These are phyloP conservation scores for Cladophialophora carrionii DNA, from an alignment of 2,329 filamentous ascomycete species.

Conservation along the genomic window DNA sequence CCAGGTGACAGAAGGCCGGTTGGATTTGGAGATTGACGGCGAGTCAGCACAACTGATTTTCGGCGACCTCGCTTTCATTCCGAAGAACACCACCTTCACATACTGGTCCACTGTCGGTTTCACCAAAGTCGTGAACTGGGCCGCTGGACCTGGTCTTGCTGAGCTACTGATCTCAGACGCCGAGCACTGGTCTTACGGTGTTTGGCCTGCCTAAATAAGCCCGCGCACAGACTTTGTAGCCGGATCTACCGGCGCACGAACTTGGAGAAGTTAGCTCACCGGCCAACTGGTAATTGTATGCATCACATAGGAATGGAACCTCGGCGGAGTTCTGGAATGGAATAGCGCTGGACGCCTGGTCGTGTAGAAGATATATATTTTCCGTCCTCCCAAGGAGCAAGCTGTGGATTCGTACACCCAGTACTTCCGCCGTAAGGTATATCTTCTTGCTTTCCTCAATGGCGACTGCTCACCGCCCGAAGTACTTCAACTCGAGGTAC, in stretches of 20 bases:
- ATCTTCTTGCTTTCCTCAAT: not conserved
- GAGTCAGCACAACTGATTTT: conserved; percentile 30
- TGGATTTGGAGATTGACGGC: conserved; percentile 28
- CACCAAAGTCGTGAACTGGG: conserved; percentile 31
- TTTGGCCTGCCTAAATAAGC: conserved; percentile 26
- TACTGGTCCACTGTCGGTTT: conserved; percentile 33
- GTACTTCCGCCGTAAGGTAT: no score
- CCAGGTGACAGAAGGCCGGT: conserved; percentile 32
- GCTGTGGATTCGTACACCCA: not conserved
- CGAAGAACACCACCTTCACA: conserved; percentile 26
- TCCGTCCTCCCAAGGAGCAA: not conserved
- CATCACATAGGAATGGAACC: not conserved
- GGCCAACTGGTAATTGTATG: no score
- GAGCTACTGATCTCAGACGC: conserved; percentile 25
- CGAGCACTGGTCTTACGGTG: conserved; percentile 23
- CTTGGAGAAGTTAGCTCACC: no score
- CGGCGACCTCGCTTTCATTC: conserved; percentile 34
- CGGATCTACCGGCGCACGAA: not conserved
- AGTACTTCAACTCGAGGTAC: conserved; percentile 49
- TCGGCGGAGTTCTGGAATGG: not conserved
- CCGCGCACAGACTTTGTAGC: not conserved
- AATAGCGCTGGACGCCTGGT: not conserved
- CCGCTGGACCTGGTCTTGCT: conserved; percentile 27
- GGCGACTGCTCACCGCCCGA: conserved; percentile 25
- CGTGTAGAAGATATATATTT: not conserved